Conservation (phyloP, 768 basidiomycete species). For the Boletus patriciae region DNA sequence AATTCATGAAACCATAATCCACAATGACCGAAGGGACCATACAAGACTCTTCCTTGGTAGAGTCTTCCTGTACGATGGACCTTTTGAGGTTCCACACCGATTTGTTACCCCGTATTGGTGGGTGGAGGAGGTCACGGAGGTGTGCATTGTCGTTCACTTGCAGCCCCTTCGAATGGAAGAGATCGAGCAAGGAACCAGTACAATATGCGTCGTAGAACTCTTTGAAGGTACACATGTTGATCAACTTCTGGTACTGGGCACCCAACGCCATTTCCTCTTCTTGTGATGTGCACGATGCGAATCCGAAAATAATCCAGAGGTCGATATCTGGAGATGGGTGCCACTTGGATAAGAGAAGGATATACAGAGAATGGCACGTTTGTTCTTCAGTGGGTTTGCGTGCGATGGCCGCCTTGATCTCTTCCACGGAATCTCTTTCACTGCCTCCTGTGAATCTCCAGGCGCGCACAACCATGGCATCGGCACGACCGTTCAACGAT, state of each 20-base stretch:
- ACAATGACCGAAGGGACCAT: not conserved
- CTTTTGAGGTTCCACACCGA: slow-evolving; percentile 3
- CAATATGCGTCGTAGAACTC: slow-evolving; percentile 1
- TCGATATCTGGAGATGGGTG: not conserved
- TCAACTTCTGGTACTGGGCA: not conserved
- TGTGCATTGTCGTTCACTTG: not conserved
- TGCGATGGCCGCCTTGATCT: not conserved
- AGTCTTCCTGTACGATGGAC: not conserved
- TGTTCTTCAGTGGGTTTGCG: not conserved
- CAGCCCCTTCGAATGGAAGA: not conserved
- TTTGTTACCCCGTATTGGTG: not conserved
- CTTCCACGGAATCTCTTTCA: not conserved
- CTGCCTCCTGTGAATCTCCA: slow-evolving; percentile 5
- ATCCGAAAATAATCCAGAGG: slow-evolving; percentile 1
- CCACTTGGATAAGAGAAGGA: not conserved
- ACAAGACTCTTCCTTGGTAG: not conserved
- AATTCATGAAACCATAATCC: slow-evolving; percentile 6
- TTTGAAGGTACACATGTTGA: not conserved
- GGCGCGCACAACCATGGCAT: not conserved
- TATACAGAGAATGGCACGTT: not conserved
- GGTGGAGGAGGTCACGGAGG: not conserved
- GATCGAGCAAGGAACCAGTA: not conserved
- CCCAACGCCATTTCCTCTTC: not conserved
- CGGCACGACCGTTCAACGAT: not conserved
- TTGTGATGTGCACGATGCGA: not conserved